Evolutionary conservation across 495 filamentous ascomycete genomes (phyloP).

Genomic region (Aspergillus mulundensis): DNA sequence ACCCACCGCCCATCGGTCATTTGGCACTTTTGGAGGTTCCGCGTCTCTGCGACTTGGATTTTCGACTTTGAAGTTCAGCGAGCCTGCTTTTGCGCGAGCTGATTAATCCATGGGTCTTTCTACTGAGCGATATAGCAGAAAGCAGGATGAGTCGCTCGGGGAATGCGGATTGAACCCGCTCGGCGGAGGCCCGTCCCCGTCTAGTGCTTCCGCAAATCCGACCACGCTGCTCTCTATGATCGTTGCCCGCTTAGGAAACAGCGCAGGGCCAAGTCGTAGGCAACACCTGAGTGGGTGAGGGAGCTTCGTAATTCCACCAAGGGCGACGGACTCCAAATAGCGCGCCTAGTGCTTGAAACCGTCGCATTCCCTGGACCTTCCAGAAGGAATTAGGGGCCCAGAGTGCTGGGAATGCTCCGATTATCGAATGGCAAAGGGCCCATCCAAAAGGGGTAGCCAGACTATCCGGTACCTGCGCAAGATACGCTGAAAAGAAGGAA

Average conservation of each 20-base stretch:
- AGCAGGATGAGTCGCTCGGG: conserved; percentile 13
- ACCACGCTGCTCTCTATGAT: background rate
- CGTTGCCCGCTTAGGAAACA: background rate
- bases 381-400: conserved; percentile 21
- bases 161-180: conserved; percentile 24
- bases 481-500: background rate
- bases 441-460: background rate
- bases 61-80: background rate
- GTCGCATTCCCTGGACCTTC: conserved; percentile 16
- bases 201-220: conserved; percentile 1
- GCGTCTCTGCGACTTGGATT: background rate
- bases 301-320: background rate
- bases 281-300: background rate
- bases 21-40: background rate
- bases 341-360: conserved; percentile 3
- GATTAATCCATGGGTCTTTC: conserved; percentile 12
- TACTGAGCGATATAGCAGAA: background rate
- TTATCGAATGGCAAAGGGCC: background rate
- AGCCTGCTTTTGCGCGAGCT: background rate
- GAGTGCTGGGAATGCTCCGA: background rate
- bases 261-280: background rate
- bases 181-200: conserved; percentile 21
- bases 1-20: background rate
- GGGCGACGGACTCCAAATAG: background rate
- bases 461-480: too few species aligned